Evolutionary conservation across 805 yeast species (phyloP).

Genomic region (Babjeviella inositovora): DNA sequence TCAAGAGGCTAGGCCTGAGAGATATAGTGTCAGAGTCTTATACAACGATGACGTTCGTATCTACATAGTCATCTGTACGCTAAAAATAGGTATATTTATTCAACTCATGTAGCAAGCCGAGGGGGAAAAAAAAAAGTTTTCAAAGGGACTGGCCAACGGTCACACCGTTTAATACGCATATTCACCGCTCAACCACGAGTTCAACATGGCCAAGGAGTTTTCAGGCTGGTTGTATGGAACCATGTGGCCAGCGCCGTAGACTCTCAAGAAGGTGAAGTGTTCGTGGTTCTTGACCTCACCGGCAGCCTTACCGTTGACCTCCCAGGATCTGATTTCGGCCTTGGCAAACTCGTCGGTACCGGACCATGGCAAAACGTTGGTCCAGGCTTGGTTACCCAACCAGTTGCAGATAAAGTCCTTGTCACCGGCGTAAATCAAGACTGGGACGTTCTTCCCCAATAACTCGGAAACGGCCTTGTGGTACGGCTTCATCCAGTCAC

Average conservation of each 20-base stretch:
- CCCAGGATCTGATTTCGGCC: slow-evolving; percentile 9
- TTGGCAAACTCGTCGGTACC: slow-evolving; percentile 28
- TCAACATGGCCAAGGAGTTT: slow-evolving; percentile 51
- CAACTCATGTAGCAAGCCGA: no score
- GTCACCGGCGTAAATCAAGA: slow-evolving; percentile 87
- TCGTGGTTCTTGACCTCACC: slow-evolving; percentile 68
- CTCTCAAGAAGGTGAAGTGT: slow-evolving; percentile 61
- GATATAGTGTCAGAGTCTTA: no score
- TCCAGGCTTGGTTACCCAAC: slow-evolving; percentile 88
- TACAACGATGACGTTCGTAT: no score
- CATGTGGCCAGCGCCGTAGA: slow-evolving; percentile 83
- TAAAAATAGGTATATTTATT: no score
- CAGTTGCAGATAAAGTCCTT: slow-evolving; percentile 94
- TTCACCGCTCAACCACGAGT: slow-evolving; percentile 59
- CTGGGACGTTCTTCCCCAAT: slow-evolving; percentile 63
- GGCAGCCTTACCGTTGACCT: no score
- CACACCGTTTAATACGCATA: no score
- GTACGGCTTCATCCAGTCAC: slow-evolving; percentile 89
- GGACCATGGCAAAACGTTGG: slow-evolving; percentile 60
- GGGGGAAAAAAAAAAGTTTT: no score
- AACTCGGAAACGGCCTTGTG: slow-evolving; percentile 59
- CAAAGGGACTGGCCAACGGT: no score
- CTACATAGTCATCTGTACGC: no score
- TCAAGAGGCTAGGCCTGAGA: no score
- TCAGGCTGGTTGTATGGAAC: slow-evolving; percentile 82